phyloP scores from a whole-genome alignment of 2,329 filamentous ascomycete genomes.

The Apiospora koreana region DNA sequence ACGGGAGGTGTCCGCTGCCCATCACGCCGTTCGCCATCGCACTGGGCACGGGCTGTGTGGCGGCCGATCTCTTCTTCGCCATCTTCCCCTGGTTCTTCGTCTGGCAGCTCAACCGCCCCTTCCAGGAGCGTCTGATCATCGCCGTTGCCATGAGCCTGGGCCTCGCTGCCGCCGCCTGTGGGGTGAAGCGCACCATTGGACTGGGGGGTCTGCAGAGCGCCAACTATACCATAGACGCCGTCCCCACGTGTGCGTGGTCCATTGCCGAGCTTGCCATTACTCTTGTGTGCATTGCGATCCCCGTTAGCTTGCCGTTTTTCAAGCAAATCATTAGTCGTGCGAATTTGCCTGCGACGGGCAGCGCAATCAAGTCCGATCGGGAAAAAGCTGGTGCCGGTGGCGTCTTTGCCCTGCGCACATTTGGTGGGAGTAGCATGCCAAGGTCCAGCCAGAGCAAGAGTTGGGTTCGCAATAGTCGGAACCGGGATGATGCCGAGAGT shows the following conservation, averaged over 20 bases:
- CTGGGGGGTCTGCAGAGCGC: neutral
- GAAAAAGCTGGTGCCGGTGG: neutral
- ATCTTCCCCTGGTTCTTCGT: conserved; percentile 11
- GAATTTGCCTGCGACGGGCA: no score
- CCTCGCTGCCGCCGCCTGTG: conserved; percentile 7
- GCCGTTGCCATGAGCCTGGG: conserved; percentile 12
- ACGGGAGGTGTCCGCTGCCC: neutral
- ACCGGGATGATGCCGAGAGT: neutral
- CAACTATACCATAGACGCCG: conserved; percentile 10
- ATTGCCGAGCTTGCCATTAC: conserved; percentile 11
- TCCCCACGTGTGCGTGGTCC: conserved; percentile 10
- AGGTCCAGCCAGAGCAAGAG: neutral
- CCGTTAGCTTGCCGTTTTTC: neutral
- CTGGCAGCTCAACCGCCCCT: conserved; percentile 8
- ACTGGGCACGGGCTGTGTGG: conserved; percentile 1
- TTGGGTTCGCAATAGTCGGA: neutral
- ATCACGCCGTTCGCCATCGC: neutral
- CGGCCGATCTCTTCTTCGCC: conserved; percentile 13
- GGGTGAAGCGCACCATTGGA: conserved; percentile 13
- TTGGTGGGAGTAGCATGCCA: neutral
- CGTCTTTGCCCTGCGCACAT: neutral
- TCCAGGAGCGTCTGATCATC: conserved; percentile 6
- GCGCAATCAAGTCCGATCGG: no score
- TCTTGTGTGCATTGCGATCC: conserved; percentile 8
- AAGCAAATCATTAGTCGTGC: neutral